Evolutionary conservation across 2,329 filamentous ascomycete species (phyloP), one percentile per base, ranked within the genome.

Genomic region (Talaromyces amestolkiae): DNA sequence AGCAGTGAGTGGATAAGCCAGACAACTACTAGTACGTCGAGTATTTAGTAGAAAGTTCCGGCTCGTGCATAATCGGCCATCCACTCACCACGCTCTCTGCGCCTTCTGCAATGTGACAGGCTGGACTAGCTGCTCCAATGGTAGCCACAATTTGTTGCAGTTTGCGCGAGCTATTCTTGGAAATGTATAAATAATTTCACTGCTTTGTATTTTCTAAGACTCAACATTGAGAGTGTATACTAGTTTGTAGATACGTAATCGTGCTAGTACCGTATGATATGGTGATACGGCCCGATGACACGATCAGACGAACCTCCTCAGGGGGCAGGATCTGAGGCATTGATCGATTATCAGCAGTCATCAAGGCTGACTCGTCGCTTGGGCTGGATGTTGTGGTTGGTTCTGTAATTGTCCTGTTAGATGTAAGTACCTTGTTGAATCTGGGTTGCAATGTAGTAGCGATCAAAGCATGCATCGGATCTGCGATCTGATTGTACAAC

Each of bases 71-170:
- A 31, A 1, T 2, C 27, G 19, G 33, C n/a, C 37, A 60, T 35
- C 45, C 45, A 61, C 39, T 61, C 45, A 61, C 24, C 22, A 45
- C 56, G 56, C 56, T 27, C 17, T 41, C 37, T 59, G 19, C 37
- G 27, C 39, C 17, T 31, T 45, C 37, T 41, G 37, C 39, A 33
- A 24, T 45, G 37, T 59, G 56, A 59, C 56, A 59, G 56, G 56
- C 37, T 45, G 37, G 22, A 2, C 13, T 15, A 13, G 22, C 24
- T 59, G 35, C 37, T 45, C 56, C 56, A 41, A 45, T 41, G 8
- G 56, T 27, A n/a, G 35, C 39, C 37, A 24, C 33, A 19, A 24
- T n/a, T n/a, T n/a, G 49, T 33, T 19, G 17, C 11, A 24, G 22
- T 5, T 11, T n/a, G 49, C n/a, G n/a, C 33, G 8, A 7, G 6